Base-by-base conservation (phyloP, 805 yeast genomes). In the Wickerhamomyces mucosus region DNA sequence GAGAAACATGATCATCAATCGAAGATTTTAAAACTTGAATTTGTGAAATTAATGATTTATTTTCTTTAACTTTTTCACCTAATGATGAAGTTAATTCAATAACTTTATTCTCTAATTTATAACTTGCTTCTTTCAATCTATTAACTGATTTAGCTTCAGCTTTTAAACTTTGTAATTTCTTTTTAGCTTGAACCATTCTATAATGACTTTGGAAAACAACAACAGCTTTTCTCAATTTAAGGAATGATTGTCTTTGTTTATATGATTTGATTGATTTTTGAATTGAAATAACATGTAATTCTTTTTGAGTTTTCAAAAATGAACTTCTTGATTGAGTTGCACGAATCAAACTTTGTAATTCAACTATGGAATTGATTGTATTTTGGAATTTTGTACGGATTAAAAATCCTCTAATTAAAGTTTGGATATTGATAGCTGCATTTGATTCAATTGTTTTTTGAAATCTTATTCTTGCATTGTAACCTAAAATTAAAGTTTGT, bases 61-160 rank as follows among this genome's bases (percentile, higher is more conserved):
- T 88, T 45, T 85, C 96, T 42, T 75, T 82, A 17, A 81, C 78
- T 54, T 84, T 82, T 22, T 75, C 59, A 1, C 95, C 74, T 38
- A 89, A 65, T 10, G 79, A 71, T 50, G 89, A 94, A 4, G 96
- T 89, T 45, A 92, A 72, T 57, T 88, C 94, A 42, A 92, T 86
- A n/a, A 94, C 96, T 66, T 94, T 92, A 59, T 92, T 92, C 58
- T 92, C 99, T 48, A 94, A 70, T 54, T 81, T 75, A 60, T 85
- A 92, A 48, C 94, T 86, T 24, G 84, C 94, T 55, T 89, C 95
- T 57, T 84, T 75, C 63, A 84, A 70, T 51, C 80, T 94, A 53
- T 79, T 78, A 27, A 85, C 94, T 12, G 95, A 84, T 53, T 84
- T 84, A 19, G 96, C 95, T 42, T 92, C 97, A n/a, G 68, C 69